phyloP scores from a whole-genome alignment of 1,284 basidiomycete genomes.

The Irpex sp. region DNA sequence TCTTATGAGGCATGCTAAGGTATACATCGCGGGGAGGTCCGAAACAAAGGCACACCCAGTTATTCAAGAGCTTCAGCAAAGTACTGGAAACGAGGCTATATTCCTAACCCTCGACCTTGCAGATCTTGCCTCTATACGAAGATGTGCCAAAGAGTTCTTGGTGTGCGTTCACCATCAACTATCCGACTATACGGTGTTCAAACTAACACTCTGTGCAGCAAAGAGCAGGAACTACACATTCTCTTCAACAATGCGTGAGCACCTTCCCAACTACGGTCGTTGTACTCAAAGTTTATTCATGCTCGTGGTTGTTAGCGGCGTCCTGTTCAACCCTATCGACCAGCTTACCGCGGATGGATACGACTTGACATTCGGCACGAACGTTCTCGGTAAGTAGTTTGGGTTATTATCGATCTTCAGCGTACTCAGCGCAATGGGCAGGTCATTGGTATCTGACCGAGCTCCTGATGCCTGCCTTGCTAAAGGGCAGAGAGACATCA shows the following conservation, averaged over 20 bases:
- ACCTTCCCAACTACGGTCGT: not conserved
- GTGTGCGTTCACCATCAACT: constrained; percentile 25
- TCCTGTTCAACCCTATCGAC: not conserved
- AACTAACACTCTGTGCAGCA: constrained; percentile 17
- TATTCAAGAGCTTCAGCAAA: constrained; percentile 39
- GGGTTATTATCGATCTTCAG: not conserved
- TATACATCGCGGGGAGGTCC: constrained; percentile 46
- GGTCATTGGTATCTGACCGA: constrained; percentile 6
- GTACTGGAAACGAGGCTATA: constrained; percentile 32
- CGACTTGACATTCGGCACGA: constrained; percentile 26
- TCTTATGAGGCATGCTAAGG: constrained; percentile 43
- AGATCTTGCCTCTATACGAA: constrained; percentile 38
- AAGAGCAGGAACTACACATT: constrained; percentile 33
- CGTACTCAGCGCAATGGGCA: not conserved
- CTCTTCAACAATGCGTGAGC: constrained; percentile 36
- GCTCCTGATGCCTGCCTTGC: constrained; percentile 4
- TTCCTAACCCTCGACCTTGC: constrained; percentile 48
- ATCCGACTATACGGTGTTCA: not conserved
- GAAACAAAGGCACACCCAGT: constrained; percentile 37
- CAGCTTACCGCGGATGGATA: constrained; percentile 5
- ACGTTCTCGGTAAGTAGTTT: constrained; percentile 31
- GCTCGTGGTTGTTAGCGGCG: not conserved
- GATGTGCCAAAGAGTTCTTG: constrained; percentile 38
- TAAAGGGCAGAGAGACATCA: not conserved
- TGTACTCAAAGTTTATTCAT: not conserved